Conservation (phyloP, 1,139 yeast genomes). For the Debaryomyces psychrophilus region DNA sequence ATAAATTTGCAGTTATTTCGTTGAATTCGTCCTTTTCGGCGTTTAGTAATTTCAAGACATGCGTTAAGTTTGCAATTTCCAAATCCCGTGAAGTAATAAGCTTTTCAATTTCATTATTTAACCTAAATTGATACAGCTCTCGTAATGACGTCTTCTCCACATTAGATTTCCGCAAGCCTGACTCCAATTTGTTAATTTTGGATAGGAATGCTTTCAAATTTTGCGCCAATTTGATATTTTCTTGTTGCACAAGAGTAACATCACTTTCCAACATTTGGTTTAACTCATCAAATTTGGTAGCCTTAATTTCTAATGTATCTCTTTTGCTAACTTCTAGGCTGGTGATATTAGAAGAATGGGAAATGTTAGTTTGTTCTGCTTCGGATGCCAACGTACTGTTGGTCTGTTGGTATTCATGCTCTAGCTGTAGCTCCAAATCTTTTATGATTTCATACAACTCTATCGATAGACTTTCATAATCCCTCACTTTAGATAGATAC, state of each 20-base stretch:
- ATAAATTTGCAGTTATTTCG: conserved; percentile 14
- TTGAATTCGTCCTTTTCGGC: conserved; percentile 8
- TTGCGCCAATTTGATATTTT: conserved; percentile 1
- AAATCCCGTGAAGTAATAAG: conserved; percentile 31
- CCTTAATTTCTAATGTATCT: conserved; percentile 11
- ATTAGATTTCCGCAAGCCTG: conserved; percentile 12
- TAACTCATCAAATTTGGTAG: conserved; percentile 1
- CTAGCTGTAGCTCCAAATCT: background rate
- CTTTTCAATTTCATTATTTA: conserved; percentile 34
- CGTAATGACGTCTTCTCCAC: conserved; percentile 22
- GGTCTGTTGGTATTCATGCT: background rate
- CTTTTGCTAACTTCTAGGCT: conserved; percentile 13
- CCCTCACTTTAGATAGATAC: conserved; percentile 29
- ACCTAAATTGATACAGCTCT: conserved; percentile 29
- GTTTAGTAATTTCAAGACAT: conserved; percentile 11
- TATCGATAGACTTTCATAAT: conserved; percentile 20
- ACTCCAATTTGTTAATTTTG: background rate
- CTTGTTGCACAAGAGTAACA: background rate
- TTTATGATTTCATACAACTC: conserved; percentile 18
- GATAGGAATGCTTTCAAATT: background rate
- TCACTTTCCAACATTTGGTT: background rate
- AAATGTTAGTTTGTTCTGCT: background rate
- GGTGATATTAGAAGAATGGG: background rate
- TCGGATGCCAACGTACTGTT: background rate
- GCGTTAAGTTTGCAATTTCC: conserved; percentile 20